Evolutionary conservation across 352 stramenopile species (phyloP).

Genomic region (Globisporangium paroecandrum): DNA sequence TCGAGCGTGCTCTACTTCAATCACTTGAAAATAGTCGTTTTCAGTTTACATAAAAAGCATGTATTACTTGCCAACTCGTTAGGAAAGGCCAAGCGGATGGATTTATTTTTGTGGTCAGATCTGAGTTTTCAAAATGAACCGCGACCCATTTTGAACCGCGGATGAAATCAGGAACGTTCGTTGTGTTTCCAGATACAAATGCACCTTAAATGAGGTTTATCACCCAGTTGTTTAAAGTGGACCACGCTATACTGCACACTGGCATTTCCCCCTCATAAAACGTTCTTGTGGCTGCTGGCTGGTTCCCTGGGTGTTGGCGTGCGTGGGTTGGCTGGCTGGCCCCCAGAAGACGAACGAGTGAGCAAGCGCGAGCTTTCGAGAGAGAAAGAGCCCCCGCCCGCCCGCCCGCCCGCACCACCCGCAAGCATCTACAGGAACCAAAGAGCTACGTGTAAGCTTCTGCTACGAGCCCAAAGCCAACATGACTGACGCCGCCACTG

Average conservation of each 20-base stretch:
- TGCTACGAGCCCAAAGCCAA: not conserved
- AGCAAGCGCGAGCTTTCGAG: slow-evolving; percentile 1
- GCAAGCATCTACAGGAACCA: not conserved
- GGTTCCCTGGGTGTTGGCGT: not conserved
- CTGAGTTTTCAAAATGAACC: not conserved
- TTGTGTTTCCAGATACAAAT: not conserved
- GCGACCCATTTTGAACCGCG: not conserved
- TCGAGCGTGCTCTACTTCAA: not conserved
- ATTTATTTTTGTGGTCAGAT: not conserved
- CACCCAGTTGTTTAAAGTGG: not conserved
- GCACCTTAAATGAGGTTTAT: not conserved
- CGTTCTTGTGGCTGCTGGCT: slow-evolving; percentile 13
- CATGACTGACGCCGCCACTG: slow-evolving; percentile 7
- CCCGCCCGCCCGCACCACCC: not conserved
- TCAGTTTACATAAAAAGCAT: not conserved
- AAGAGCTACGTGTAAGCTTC: not conserved
- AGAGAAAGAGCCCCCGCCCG: not conserved
- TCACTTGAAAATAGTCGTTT: not conserved
- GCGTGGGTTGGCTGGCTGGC: not conserved
- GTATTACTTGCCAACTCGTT: not conserved
- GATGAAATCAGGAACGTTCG: not conserved
- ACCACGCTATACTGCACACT: not conserved
- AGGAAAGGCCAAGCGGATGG: not conserved
- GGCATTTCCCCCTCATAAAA: slow-evolving; percentile 3
- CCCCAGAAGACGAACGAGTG: slow-evolving; percentile 3